Percentiles rank a stretch among this genome's conserved stretches.
Conservation (phyloP, 306 rosid genomes). For the Rosa rugosa region DNA sequence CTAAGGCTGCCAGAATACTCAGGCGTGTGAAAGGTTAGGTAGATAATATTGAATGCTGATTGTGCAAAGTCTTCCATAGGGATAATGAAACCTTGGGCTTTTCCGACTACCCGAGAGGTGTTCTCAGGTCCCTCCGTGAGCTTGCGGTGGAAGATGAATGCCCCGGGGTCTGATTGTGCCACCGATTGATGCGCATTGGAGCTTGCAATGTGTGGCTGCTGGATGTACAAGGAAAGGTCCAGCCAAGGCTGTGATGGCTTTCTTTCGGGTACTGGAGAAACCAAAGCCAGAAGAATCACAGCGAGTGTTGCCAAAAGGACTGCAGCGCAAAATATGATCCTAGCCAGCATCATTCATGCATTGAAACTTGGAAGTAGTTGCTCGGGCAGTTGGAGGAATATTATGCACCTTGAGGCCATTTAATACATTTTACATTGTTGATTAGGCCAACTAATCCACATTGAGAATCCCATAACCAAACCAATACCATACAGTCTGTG, state of each 20-base stretch:
- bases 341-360: slow-evolving; percentile 37
- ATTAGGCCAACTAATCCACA: slow-evolving; percentile 41
- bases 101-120: slow-evolving; percentile 62
- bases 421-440: slow-evolving; percentile 9
- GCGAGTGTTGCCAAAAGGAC: slow-evolving; percentile 53
- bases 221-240: slow-evolving; percentile 75
- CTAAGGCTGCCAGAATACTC: slow-evolving; percentile 69
- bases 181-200: slow-evolving; percentile 22
- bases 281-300: slow-evolving; percentile 64
- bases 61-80: slow-evolving; percentile 54
- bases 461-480: slow-evolving; percentile 18
- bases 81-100: slow-evolving; percentile 71
- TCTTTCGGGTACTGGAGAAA: slow-evolving; percentile 54
- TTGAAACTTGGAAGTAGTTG: slow-evolving; percentile 5
- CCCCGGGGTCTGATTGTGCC: slow-evolving; percentile 30
- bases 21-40: slow-evolving; percentile 61
- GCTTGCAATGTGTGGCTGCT: slow-evolving; percentile 45
- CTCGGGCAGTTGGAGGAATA: not conserved
- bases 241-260: slow-evolving; percentile 46
- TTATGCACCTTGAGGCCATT: not conserved
- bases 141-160: slow-evolving; percentile 54
- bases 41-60: slow-evolving; percentile 67
- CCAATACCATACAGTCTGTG: not conserved
- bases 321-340: slow-evolving; percentile 56
- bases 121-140: slow-evolving; percentile 76